These are phyloP conservation scores for sunflower (Helianthus annuus) DNA, from an alignment of 129 eudicot genomes.

Conservation along the genomic window HanXRQr2.0-SUNRISE NC_035448.2:85284049-85284548, in stretches of 20 bases:
- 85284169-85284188: not conserved
- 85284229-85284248: not conserved
- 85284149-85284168: not conserved
- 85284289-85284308: too few species aligned
- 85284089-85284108: not conserved
- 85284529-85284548: not conserved
- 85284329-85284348: too few species aligned
- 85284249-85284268: not conserved
- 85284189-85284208: not conserved
- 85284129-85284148: not conserved
- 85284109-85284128: not conserved
- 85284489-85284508: too few species aligned
- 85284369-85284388: too few species aligned
- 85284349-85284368: too few species aligned
- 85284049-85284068: not conserved
- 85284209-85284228: not conserved
- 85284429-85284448: too few species aligned
- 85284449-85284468: too few species aligned
- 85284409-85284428: too few species aligned
- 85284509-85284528: not conserved
- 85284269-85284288: not conserved
- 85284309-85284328: too few species aligned
- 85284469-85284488: too few species aligned
- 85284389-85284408: too few species aligned
- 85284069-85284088: not conserved